Evolutionary conservation across 495 filamentous ascomycete genomes (phyloP).

Genomic region (Acidomyces sp.): DNA sequence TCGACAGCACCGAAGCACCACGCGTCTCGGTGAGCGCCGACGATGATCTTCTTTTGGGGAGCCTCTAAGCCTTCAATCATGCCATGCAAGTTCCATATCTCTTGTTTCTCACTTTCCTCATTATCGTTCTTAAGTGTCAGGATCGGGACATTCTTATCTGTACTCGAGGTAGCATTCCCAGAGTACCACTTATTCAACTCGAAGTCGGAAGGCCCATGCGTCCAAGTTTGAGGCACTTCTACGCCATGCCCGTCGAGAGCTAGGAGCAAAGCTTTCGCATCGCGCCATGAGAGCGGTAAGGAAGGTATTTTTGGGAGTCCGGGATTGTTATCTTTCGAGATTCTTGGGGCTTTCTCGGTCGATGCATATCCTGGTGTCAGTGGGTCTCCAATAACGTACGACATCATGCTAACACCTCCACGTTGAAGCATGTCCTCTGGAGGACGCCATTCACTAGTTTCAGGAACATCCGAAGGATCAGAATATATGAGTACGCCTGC

Average conservation of each 20-base stretch:
- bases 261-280: slow-evolving; percentile 69
- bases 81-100: slow-evolving; percentile 83
- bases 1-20: slow-evolving; percentile 83
- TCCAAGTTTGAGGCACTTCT: slow-evolving; percentile 51
- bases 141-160: slow-evolving; percentile 32
- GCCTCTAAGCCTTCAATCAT: slow-evolving; percentile 72
- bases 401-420: slow-evolving; percentile 70
- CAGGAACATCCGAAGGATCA: slow-evolving; percentile 72
- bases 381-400: slow-evolving; percentile 74
- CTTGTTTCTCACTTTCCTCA: slow-evolving; percentile 66
- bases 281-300: slow-evolving; percentile 74
- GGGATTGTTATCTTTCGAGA: slow-evolving; percentile 54
- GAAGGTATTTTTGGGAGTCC: slow-evolving; percentile 76
- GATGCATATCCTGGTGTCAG: slow-evolving; percentile 80
- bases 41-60: slow-evolving; percentile 68
- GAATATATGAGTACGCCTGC: slow-evolving; percentile 84
- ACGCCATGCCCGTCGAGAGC: slow-evolving; percentile 64
- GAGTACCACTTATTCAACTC: slow-evolving; percentile 64
- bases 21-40: slow-evolving; percentile 89
- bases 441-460: slow-evolving; percentile 56
- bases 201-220: slow-evolving; percentile 51
- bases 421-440: slow-evolving; percentile 69
- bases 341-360: slow-evolving; percentile 49
- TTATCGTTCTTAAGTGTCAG: slow-evolving; percentile 81
- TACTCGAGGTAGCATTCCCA: slow-evolving; percentile 50